Evolutionary conservation across 2,329 filamentous ascomycete species (phyloP), one percentile per base, ranked within the genome.

Genomic region (Arthrobotrys sinensis): DNA sequence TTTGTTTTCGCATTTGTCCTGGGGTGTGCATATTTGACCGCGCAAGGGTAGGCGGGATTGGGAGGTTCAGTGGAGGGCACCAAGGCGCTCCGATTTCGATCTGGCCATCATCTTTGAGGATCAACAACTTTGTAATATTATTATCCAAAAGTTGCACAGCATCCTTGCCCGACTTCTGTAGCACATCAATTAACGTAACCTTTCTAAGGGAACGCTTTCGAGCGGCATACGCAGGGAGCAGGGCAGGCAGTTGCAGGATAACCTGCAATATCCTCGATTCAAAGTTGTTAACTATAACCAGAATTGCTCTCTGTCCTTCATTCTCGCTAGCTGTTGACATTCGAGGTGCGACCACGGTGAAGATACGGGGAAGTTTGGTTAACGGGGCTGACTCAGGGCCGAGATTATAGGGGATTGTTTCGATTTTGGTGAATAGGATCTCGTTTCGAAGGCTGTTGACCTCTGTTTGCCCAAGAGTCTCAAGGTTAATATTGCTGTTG

Each of bases 391-490:
- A 55, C 64, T 82, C 12, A 79, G 83, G 2, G 82, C 84, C 68
- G 83, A 83, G 77, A 81, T 91, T 87, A 82, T 90, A 85, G 4
- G 90, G 86, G 70, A 93, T 88, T 76, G 87, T 91, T 80, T 92
- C 90, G 32, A 95, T 88, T 81, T 91, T 92, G 14, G 88, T 89
- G 62, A 94, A 88, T 10, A 91, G 84, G n/a, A 94, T 87, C 83
- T 94, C 92, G 73, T 91, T 90, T 14, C 90, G 88, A 7, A 94
- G 85, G 0, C 91, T 90, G 75, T 93, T 91, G n/a, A 90, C 88
- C 82, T 93, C 91, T 67, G 92, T 90, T 21, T 93, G 86, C 0
- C 89, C 91, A 14, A 82, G 64, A 16, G 80, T 81, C 28, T 80
- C 81, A 55, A 81, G 76, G 52, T 80, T 80, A n/a, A 81, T 80